Conservation (phyloP, 2,329 filamentous ascomycete genomes). For the Ophiostoma montium region DNA sequence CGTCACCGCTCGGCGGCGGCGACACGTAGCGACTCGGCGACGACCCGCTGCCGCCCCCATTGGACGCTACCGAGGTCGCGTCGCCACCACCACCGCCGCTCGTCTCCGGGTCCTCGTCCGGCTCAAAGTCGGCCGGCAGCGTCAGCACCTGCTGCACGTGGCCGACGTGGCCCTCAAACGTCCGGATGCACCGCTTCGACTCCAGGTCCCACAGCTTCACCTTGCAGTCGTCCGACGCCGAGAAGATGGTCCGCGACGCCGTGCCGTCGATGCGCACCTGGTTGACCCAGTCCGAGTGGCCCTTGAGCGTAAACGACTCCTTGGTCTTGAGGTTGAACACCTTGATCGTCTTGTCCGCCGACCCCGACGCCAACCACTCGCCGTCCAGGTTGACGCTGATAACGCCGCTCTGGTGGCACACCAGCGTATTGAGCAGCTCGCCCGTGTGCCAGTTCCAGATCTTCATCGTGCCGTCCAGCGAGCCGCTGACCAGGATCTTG, state of each 20-base stretch:
- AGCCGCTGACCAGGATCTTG: constrained; percentile 78
- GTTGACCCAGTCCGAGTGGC: constrained; percentile 92
- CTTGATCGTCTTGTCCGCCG: constrained; percentile 77
- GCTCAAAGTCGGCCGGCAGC: constrained; percentile 76
- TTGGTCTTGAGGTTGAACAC: constrained; percentile 86
- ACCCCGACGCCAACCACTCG: constrained; percentile 74
- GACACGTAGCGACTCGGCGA: background rate
- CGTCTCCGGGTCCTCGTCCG: constrained; percentile 50
- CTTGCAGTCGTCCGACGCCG: constrained; percentile 84
- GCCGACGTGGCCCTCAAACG: constrained; percentile 79
- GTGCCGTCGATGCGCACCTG: constrained; percentile 71
- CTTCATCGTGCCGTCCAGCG: constrained; percentile 73
- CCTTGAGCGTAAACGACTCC: constrained; percentile 63
- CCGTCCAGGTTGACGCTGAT: constrained; percentile 79
- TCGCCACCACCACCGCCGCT: constrained; percentile 33
- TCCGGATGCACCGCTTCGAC: constrained; percentile 60
- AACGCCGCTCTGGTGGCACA: constrained; percentile 67
- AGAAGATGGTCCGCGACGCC: constrained; percentile 71
- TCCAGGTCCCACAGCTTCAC: constrained; percentile 62
- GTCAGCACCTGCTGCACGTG: constrained; percentile 86
- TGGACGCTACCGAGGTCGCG: constrained; percentile 26
- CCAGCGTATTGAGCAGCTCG: constrained; percentile 67
- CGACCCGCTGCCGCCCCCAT: constrained; percentile 28
- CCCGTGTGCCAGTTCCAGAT: constrained; percentile 97
- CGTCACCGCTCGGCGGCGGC: constrained; percentile 19